phyloP scores from a whole-genome alignment of 805 yeast species.

The Tetrapisispora arboricola region DNA sequence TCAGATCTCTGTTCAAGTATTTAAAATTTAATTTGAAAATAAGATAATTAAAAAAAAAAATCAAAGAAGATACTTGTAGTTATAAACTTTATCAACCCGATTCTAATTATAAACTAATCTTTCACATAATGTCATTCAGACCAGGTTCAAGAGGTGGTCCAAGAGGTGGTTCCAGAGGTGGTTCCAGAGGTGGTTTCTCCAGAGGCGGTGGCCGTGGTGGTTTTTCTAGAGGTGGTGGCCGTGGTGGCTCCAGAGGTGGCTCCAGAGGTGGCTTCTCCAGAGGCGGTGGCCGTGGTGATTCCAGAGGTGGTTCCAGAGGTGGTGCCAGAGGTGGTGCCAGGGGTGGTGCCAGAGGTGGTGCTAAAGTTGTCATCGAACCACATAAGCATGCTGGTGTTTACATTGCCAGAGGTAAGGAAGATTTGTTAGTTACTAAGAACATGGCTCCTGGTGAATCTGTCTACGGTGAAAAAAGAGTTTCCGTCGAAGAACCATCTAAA shows the following conservation, averaged over 20 bases:
- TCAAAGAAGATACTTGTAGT: not conserved
- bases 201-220: constrained; percentile 48
- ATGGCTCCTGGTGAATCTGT: constrained; percentile 97
- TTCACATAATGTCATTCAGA: constrained; percentile 59
- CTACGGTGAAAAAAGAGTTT: constrained; percentile 94
- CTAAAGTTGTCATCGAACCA: constrained; percentile 95
- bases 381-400: constrained; percentile 98
- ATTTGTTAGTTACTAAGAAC: constrained; percentile 92
- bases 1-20: not conserved
- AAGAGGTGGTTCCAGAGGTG: constrained; percentile 51
- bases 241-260: constrained; percentile 42
- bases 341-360: constrained; percentile 84
- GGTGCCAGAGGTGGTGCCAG: constrained; percentile 63
- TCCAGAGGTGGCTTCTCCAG: constrained; percentile 49
- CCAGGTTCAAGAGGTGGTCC: constrained; percentile 56
- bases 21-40: not conserved
- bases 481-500: constrained; percentile 84
- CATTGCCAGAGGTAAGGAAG: constrained; percentile 99
- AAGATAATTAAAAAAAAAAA: not conserved
- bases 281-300: constrained; percentile 54
- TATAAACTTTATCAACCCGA: not conserved
- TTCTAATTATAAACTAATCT: not conserved
- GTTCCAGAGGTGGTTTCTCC: constrained; percentile 39
- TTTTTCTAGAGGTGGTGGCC: constrained; percentile 39
- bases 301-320: constrained; percentile 47